Percentiles rank a stretch among this genome's conserved stretches.
These are phyloP conservation scores for Candida palmyrensis DNA, from an alignment of 805 yeast species.

Conservation along the genomic window DNA sequence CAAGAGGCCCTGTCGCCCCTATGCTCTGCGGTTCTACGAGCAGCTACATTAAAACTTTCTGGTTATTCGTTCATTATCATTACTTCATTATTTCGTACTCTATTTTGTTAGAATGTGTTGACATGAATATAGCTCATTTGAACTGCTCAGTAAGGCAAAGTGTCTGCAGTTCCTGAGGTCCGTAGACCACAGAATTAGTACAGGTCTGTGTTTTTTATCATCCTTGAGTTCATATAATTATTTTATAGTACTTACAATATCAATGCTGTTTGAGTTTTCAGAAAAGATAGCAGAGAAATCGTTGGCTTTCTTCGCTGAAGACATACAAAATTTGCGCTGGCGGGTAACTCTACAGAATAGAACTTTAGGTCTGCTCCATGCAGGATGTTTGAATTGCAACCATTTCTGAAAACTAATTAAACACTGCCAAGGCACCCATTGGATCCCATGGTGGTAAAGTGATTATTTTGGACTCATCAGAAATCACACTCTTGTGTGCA, in stretches of 20 bases:
- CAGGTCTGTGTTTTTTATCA: slow-evolving; percentile 56
- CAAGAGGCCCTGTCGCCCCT: too few relatives aligned
- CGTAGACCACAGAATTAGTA: slow-evolving; percentile 33
- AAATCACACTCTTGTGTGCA: slow-evolving; percentile 1
- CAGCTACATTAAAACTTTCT: background rate
- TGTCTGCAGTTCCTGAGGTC: slow-evolving; percentile 23
- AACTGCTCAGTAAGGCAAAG: too few relatives aligned
- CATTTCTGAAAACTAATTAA: slow-evolving; percentile 1
- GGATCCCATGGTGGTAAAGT: slow-evolving; percentile 77
- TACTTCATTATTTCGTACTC: background rate
- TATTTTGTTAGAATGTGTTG: background rate
- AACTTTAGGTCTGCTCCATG: background rate
- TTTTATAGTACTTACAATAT: background rate
- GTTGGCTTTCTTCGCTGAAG: too few relatives aligned
- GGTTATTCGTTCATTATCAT: background rate
- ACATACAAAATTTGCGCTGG: too few relatives aligned
- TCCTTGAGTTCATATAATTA: slow-evolving; percentile 17
- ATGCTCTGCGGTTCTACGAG: too few relatives aligned
- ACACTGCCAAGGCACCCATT: slow-evolving; percentile 64
- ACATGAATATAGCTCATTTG: too few relatives aligned
- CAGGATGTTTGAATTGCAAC: too few relatives aligned
- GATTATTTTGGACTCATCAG: slow-evolving; percentile 22
- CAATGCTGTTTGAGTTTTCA: too few relatives aligned
- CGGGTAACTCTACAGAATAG: too few relatives aligned
- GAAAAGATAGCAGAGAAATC: too few relatives aligned